Evolutionary conservation across 495 filamentous ascomycete species (phyloP).

Genomic region (Astrothelium macrocarpum): DNA sequence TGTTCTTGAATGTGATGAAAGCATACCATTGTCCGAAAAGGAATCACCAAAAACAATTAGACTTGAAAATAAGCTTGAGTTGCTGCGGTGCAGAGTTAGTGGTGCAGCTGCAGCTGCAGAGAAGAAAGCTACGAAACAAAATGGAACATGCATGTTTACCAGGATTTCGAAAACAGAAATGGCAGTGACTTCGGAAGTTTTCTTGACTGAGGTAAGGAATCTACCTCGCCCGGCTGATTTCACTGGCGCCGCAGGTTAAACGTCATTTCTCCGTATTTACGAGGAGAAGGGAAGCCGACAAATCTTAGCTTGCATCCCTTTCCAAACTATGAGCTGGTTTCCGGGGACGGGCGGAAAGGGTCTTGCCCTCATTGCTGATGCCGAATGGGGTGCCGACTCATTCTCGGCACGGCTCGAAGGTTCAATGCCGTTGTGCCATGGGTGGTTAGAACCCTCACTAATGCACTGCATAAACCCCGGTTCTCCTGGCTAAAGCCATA

Average conservation of each 20-base stretch:
- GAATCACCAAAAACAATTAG: slow-evolving; percentile 2
- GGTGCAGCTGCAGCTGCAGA: slow-evolving; percentile 2
- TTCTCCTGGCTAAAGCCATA: neutral
- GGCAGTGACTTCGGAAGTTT: neutral
- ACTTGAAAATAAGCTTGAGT: slow-evolving; percentile 1
- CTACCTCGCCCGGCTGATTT: too few relatives aligned
- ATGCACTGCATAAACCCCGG: neutral
- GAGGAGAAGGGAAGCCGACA: too few relatives aligned
- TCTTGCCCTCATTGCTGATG: neutral
- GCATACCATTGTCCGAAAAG: slow-evolving; percentile 1
- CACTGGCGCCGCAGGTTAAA: too few relatives aligned
- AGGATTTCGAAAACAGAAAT: too few relatives aligned
- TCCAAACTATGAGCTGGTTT: too few relatives aligned
- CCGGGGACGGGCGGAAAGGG: too few relatives aligned
- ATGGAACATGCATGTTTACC: neutral
- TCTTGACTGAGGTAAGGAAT: too few relatives aligned
- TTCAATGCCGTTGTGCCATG: neutral
- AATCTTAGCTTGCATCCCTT: too few relatives aligned
- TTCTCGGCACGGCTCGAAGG: neutral
- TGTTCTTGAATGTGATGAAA: neutral
- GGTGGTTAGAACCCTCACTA: too few relatives aligned
- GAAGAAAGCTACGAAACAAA: neutral
- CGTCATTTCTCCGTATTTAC: too few relatives aligned
- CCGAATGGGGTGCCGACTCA: neutral
- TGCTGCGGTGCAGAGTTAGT: neutral